phyloP scores from a whole-genome alignment of 2,329 filamentous ascomycete species.

The Alternaria panax region DNA sequence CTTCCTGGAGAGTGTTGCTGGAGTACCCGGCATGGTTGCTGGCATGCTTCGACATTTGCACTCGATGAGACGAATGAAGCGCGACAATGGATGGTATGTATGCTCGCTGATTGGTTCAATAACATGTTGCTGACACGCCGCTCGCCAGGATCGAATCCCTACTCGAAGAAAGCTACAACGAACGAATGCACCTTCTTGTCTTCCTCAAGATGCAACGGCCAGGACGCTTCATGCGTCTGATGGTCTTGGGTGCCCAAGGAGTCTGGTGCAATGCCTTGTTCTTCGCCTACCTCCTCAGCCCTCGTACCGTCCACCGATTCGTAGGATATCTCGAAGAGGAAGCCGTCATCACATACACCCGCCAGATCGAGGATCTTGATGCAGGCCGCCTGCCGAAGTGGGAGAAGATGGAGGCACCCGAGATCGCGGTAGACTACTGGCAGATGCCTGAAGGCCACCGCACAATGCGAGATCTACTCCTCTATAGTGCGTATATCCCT shows the following conservation, averaged over 20 bases:
- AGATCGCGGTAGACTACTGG: constrained; percentile 93
- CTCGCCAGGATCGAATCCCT: constrained; percentile 82
- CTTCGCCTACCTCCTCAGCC: constrained; percentile 83
- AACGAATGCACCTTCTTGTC: constrained; percentile 89
- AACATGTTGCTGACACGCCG: constrained; percentile 11
- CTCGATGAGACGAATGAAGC: constrained; percentile 82
- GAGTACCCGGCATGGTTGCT: constrained; percentile 95
- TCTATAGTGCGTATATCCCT: constrained; percentile 72
- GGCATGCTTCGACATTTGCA: constrained; percentile 91
- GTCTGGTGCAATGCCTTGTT: constrained; percentile 98
- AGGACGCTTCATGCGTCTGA: constrained; percentile 86
- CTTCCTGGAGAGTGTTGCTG: constrained; percentile 93
- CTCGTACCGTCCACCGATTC: constrained; percentile 90
- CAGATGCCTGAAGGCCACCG: constrained; percentile 84
- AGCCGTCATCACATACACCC: constrained; percentile 93
- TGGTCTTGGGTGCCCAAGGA: constrained; percentile 68
- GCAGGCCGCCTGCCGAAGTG: constrained; percentile 83
- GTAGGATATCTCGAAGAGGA: constrained; percentile 98
- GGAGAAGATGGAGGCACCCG: constrained; percentile 78
- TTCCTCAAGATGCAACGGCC: constrained; percentile 92
- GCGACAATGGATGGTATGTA: constrained; percentile 83
- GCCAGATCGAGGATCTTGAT: constrained; percentile 86
- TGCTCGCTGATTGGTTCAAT: not conserved
- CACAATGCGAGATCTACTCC: constrained; percentile 83
- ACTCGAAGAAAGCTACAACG: constrained; percentile 89